Percentiles rank a stretch among this genome's conserved stretches.
These are phyloP conservation scores for Psophocarpus tetragonolobus DNA, from an alignment of 306 rosid species.

Conservation along the genomic window DNA sequence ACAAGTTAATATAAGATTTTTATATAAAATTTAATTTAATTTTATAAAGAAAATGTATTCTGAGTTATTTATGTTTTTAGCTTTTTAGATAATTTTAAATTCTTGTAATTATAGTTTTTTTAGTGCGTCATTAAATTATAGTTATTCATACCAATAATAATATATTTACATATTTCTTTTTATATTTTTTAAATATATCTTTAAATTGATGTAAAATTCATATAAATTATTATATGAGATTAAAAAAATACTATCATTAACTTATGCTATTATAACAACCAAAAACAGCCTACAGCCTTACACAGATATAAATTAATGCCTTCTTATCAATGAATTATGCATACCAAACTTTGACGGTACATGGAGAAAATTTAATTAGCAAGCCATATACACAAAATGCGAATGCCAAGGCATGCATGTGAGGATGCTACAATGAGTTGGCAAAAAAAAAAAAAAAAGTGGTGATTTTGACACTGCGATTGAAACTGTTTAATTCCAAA, in stretches of 20 bases:
- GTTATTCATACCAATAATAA: no score
- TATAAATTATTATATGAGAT: no score
- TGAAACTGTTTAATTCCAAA: slow-evolving; percentile 21
- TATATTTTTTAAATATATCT: no score
- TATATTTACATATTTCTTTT: no score
- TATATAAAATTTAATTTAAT: no score
- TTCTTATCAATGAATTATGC: background rate
- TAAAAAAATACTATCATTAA: background rate
- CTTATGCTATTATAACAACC: background rate
- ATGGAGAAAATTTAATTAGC: background rate
- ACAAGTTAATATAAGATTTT: no score
- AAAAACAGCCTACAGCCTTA: background rate
- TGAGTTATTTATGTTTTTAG: no score
- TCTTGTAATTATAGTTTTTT: no score
- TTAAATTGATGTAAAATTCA: no score
- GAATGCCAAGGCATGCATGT: background rate
- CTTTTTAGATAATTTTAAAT: no score
- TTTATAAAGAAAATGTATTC: no score
- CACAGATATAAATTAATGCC: background rate
- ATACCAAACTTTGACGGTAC: background rate
- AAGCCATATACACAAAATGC: background rate
- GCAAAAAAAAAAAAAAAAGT: background rate
- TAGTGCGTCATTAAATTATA: no score
- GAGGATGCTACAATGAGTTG: slow-evolving; percentile 5
- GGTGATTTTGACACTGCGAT: background rate